Percentiles rank a stretch among this genome's conserved stretches.
Conservation (phyloP, 495 filamentous ascomycete genomes). For the Talaromyces liani region DNA sequence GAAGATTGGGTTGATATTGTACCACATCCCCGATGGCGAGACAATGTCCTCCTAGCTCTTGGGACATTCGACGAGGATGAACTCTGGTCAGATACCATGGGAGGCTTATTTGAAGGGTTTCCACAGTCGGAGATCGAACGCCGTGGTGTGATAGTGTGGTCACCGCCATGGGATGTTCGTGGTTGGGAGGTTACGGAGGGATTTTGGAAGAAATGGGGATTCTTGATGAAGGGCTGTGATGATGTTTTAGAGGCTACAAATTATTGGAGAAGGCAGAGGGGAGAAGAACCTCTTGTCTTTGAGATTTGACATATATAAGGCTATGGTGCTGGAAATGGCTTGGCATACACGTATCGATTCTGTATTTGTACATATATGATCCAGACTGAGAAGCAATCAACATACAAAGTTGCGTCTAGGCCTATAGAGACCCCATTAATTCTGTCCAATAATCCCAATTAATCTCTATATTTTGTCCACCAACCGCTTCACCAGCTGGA, state of each 20-base stretch:
- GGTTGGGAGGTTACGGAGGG: conserved; percentile 39
- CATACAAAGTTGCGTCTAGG: not conserved
- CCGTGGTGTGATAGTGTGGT: conserved; percentile 6
- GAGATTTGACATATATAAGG: not conserved
- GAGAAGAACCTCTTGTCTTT: conserved; percentile 19
- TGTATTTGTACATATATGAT: not conserved
- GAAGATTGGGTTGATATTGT: conserved; percentile 6
- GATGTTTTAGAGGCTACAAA: conserved; percentile 33
- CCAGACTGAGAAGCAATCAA: not conserved
- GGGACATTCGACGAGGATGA: conserved; percentile 8
- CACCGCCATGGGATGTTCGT: conserved; percentile 5
- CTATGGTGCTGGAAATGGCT: not conserved
- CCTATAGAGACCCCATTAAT: not conserved
- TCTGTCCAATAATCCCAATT: not conserved
- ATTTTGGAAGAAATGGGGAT: conserved; percentile 39
- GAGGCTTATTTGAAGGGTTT: conserved; percentile 6
- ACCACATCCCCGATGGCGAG: not conserved
- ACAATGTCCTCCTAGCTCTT: not conserved
- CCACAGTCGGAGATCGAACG: not conserved
- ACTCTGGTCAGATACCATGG: conserved; percentile 5
- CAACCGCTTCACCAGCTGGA: not conserved
- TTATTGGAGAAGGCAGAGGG: conserved; percentile 31
- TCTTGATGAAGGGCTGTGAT: conserved; percentile 25
- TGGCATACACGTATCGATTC: not conserved
- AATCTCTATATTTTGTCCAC: not conserved